Base-by-base conservation (phyloP, 2,329 filamentous ascomycete genomes). In the Fusarium caatingaense region DNA sequence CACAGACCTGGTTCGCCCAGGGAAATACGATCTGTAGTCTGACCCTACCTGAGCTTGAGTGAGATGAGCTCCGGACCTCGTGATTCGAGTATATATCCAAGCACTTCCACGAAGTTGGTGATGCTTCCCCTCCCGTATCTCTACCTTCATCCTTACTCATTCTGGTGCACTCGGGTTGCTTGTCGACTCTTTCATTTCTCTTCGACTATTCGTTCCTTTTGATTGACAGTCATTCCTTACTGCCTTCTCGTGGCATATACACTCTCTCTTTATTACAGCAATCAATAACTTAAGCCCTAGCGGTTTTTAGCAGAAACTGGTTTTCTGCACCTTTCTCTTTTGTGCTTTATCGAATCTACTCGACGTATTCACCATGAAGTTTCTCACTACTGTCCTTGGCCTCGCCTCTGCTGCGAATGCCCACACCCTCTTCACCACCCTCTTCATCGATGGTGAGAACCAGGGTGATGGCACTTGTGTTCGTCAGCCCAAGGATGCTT, bases 381-480 rank as follows among this genome's bases (percentile, higher is more conserved):
- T 78, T 54, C 46, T 76, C 54, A 61, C 75, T 55, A 66, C 76
- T 34, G 64, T 77, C 13, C 68, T 83, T 49, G 79, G 76, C 56
- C 66, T 86, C 56, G 80, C 80, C 55, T 73, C 78, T 16, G 66
- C 76, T n/a, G 79, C 79, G 23, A 77, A 76, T 49, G 87, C 87
- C 44, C 90, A 92, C 75, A 91, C 89, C 8, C 77, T 87, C 50
- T 87, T 92, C 76, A 90, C 89, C 3, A 91, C 86, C 6, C 81
- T 92, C 50, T 89, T 86, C 70, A 79, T 92, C 71, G 83, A 91
- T 72, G 86, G 86, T 63, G 79, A 85, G 49, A 85, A 86, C 72
- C 89, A 93, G 78, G 92, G 92, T 65, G 89, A 92, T 75, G 91
- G 88, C 30, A 90, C 89, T 27, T 93, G 91, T 73, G 85, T 94